Base-by-base conservation (phyloP, 2,329 filamentous ascomycete genomes). In the Nothophoma quercina region DNA sequence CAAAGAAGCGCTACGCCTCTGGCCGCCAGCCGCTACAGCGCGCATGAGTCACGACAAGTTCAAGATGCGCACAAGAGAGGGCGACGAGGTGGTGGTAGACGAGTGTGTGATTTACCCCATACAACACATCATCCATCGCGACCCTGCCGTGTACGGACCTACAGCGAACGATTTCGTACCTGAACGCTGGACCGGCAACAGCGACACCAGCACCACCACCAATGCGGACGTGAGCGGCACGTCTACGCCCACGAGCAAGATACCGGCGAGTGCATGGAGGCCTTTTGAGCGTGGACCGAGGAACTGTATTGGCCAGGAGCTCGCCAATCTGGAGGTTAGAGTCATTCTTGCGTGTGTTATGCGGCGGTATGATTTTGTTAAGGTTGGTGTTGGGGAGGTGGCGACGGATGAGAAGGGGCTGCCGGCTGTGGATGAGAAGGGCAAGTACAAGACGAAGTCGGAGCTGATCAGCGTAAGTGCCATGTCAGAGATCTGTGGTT, bases 241-340 rank as follows among this genome's bases (percentile, higher is more conserved):
- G 7, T n/a, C 36, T 23, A 33, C 25, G 7, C 5, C 30, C 1
- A 40, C 41, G 4, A 62, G 58, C 33, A 57, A 64, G 70, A 55
- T 76, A 67, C 62, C 75, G 60, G 22, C 56, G 71, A 79, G 58
- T 45, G 81, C 82, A 0, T 87, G 78, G 77, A 75, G 83, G 7
- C 73, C 81, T 0, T 87, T 87, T 64, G 81, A 82, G 60, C 74
- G 79, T 39, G 84, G 84, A 0, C 76, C 79, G 2, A 68, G 83
- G 13, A 82, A 81, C 51, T 87, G 84, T 60, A 82, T 85, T 30
- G 83, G 83, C 0, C 82, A 85, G 66, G 83, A 84, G 63, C 73
- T 85, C 33, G 83, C 79, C 1, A 78, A 80, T 60, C 65, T 83
- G 4, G 83, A 86, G 67, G 69, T 79, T 2, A 79, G 78, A 56